Evolutionary conservation across 805 yeast species (phyloP).

Genomic region (Peterozyma xylosa): DNA sequence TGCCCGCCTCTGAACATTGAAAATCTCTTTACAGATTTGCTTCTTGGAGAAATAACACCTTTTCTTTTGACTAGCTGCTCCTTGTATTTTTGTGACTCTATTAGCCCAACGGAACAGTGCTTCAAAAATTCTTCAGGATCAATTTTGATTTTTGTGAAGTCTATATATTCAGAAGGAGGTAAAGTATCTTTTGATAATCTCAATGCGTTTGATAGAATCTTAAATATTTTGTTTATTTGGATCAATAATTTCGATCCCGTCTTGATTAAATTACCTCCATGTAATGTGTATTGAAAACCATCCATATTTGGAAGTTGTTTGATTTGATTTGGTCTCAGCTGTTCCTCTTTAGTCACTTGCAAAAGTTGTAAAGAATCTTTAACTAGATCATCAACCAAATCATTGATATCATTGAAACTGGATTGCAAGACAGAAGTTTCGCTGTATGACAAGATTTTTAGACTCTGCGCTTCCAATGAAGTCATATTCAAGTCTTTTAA

Average conservation of each 20-base stretch:
- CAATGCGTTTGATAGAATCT: not conserved
- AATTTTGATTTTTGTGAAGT: conserved; percentile 49
- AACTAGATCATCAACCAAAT: not conserved
- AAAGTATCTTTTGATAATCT: not conserved
- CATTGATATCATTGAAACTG: not conserved
- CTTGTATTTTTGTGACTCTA: conserved; percentile 26
- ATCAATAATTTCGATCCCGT: not conserved
- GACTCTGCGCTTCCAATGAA: conserved; percentile 30
- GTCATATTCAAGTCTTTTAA: conserved; percentile 41
- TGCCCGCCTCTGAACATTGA: conserved; percentile 45
- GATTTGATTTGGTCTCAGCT: not conserved
- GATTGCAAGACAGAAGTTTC: not conserved
- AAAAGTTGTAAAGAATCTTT: not conserved
- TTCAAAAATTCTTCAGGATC: conserved; percentile 54
- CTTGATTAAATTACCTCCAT: not conserved
- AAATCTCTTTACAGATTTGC: conserved; percentile 32
- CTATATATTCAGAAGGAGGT: conserved; percentile 36
- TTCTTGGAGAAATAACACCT: conserved; percentile 13
- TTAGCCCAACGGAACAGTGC: conserved; percentile 54
- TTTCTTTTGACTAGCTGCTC: conserved; percentile 17
- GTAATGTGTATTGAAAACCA: not conserved
- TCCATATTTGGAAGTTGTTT: not conserved
- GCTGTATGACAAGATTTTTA: not conserved
- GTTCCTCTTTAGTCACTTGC: not conserved
- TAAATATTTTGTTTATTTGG: not conserved